A percentile compares a stretch with the other conserved stretches of the same genome.
Conservation (phyloP, 2,329 filamentous ascomycete species). For the Pseudogymnoascus sp. region DNA sequence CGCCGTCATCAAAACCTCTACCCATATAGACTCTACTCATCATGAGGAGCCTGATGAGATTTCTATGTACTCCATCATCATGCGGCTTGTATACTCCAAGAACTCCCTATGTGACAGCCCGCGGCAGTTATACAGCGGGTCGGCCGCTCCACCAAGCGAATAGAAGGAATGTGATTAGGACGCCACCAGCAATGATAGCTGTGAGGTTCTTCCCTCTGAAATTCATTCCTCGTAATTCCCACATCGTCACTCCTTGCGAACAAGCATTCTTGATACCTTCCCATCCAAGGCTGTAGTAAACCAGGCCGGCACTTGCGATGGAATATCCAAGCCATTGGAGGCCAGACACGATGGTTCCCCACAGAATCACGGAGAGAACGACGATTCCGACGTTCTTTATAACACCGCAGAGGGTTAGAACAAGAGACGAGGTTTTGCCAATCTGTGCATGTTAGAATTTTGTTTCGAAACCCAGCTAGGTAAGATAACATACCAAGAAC, state of each 20-base stretch:
- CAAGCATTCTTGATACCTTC: constrained; percentile 1
- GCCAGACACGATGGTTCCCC: not conserved
- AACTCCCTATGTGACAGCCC: not conserved
- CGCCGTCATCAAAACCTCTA: constrained; percentile 5
- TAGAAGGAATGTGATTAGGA: not conserved
- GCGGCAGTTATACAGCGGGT: not conserved
- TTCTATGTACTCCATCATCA: not conserved
- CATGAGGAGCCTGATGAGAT: not conserved
- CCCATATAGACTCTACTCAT: not conserved
- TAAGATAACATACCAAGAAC: constrained; percentile 58
- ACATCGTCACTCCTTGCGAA: not conserved
- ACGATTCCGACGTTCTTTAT: constrained; percentile 45
- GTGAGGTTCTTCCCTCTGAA: constrained; percentile 1
- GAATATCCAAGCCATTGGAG: constrained; percentile 9
- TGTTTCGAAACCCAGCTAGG: not conserved
- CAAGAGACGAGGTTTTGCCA: constrained; percentile 77
- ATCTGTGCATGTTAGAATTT: constrained; percentile 45
- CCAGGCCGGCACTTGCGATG: not conserved
- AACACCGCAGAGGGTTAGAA: constrained; percentile 78
- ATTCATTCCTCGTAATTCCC: not conserved
- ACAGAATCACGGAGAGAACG: constrained; percentile 5
- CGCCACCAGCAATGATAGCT: not conserved
- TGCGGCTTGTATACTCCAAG: not conserved
- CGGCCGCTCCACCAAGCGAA: not conserved
- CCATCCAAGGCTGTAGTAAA: constrained; percentile 9